phyloP scores from a whole-genome alignment of 371 early-diverging fungal genomes.

The Rhizomucor pusillus region DNA sequence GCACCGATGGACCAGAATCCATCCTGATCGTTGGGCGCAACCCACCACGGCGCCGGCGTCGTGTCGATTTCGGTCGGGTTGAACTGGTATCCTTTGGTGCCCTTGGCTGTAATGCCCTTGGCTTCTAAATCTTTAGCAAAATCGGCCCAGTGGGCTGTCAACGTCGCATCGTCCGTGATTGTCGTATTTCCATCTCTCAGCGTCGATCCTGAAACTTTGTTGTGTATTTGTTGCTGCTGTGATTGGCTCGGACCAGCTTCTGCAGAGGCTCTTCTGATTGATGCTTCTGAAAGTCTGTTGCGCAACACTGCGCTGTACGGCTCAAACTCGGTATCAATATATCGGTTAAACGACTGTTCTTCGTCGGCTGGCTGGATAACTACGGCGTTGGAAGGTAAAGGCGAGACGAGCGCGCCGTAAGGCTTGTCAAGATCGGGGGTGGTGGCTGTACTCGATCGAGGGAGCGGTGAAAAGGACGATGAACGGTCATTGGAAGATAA shows the following conservation, averaged over 20 bases:
- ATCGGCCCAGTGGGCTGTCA: slow-evolving; percentile 9
- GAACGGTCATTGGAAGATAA: too few relatives aligned
- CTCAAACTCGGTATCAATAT: slow-evolving; percentile 7
- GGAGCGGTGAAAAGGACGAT: too few relatives aligned
- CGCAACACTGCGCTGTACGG: slow-evolving; percentile 10
- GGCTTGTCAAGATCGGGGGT: too few relatives aligned
- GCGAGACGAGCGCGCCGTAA: slow-evolving; percentile 7
- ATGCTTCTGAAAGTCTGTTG: slow-evolving; percentile 9
- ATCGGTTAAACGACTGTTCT: slow-evolving; percentile 10
- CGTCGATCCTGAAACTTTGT: slow-evolving; percentile 11
- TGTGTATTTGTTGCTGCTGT: too few relatives aligned
- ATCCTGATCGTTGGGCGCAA: slow-evolving; percentile 27
- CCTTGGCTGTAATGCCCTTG: slow-evolving; percentile 2
- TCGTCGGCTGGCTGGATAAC: slow-evolving; percentile 5
- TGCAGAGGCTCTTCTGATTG: slow-evolving; percentile 1
- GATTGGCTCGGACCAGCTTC: too few relatives aligned
- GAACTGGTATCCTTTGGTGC: slow-evolving; percentile 10
- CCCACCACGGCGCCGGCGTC: slow-evolving; percentile 24
- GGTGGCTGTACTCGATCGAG: too few relatives aligned
- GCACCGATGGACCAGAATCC: slow-evolving; percentile 31
- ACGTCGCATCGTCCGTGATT: not conserved
- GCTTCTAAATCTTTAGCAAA: slow-evolving; percentile 12
- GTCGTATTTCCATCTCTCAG: slow-evolving; percentile 1
- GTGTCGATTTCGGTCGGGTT: slow-evolving; percentile 7
- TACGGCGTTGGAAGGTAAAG: slow-evolving; percentile 10